Evolutionary conservation across 179 eudicot genomes (phyloP).

Genomic region (Amaranthus tricolor): DNA sequence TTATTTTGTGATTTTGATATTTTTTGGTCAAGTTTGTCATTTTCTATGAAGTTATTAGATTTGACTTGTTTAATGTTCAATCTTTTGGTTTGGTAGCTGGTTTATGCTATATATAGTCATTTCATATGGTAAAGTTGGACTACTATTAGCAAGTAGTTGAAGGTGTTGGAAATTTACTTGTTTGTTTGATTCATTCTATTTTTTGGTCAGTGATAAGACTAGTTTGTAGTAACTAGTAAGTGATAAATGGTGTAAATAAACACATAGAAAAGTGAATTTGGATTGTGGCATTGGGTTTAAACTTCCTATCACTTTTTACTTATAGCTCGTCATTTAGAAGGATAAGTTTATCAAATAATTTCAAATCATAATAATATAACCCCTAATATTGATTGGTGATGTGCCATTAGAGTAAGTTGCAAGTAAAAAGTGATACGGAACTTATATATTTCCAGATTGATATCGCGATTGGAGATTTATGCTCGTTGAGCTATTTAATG

Average conservation of each 20-base stretch:
- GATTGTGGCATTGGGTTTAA: background rate
- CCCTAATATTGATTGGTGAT: no score
- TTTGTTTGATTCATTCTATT: background rate
- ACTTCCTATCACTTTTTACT: background rate
- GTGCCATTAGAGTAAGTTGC: background rate
- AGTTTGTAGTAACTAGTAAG: background rate
- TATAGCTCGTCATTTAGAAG: background rate
- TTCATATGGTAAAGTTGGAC: background rate
- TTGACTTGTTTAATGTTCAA: slow-evolving; percentile 22
- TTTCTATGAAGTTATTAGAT: slow-evolving; percentile 14
- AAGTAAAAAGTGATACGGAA: background rate
- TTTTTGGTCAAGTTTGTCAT: slow-evolving; percentile 10
- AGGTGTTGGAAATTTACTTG: background rate
- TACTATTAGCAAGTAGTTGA: background rate
- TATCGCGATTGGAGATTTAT: background rate
- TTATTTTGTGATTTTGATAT: slow-evolving; percentile 18
- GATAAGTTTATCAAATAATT: no score
- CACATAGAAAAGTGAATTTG: background rate
- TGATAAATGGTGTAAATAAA: background rate
- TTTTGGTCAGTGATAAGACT: background rate
- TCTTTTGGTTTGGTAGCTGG: background rate
- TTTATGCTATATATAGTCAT: slow-evolving; percentile 9
- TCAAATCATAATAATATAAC: no score
- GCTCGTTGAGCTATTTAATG: background rate
- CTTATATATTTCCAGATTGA: background rate